Conservation (phyloP, 83 land plant species). For the Thuja plicata region DNA sequence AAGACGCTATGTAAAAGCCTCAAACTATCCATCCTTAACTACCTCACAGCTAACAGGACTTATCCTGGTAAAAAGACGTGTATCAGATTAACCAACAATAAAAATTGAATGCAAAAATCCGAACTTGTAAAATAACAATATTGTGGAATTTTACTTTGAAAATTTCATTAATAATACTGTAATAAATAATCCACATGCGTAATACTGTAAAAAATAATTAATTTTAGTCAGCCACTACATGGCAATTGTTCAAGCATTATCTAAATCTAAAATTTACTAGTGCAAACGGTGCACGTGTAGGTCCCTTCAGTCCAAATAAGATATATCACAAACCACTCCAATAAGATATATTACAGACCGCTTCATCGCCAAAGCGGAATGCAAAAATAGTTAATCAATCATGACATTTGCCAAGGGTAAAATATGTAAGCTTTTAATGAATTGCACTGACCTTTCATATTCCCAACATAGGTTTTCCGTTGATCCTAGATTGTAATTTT, state of each 20-base stretch:
- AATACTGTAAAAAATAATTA: too few species aligned
- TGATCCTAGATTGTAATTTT: background rate
- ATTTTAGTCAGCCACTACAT: too few species aligned
- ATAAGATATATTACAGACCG: background rate
- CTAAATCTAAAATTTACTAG: too few species aligned
- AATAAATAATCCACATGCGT: too few species aligned
- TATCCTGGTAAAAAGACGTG: slow-evolving; percentile 20
- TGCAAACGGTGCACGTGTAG: background rate
- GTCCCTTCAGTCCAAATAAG: background rate
- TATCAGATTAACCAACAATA: slow-evolving; percentile 15
- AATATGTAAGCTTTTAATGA: too few species aligned
- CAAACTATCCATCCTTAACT: slow-evolving; percentile 46
- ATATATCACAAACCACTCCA: background rate
- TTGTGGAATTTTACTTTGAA: too few species aligned
- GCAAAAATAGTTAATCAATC: background rate
- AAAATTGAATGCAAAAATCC: background rate
- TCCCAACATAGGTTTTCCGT: background rate
- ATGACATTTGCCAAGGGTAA: background rate
- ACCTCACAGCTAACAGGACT: slow-evolving; percentile 10
- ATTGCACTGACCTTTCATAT: background rate
- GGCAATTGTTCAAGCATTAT: too few species aligned
- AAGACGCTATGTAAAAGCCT: slow-evolving; percentile 7
- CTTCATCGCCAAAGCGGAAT: background rate
- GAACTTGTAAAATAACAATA: too few species aligned
- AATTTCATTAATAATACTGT: too few species aligned